Evolutionary conservation across 208 protist genomes (phyloP).

Genomic region (Novymonas esmeraldas): DNA sequence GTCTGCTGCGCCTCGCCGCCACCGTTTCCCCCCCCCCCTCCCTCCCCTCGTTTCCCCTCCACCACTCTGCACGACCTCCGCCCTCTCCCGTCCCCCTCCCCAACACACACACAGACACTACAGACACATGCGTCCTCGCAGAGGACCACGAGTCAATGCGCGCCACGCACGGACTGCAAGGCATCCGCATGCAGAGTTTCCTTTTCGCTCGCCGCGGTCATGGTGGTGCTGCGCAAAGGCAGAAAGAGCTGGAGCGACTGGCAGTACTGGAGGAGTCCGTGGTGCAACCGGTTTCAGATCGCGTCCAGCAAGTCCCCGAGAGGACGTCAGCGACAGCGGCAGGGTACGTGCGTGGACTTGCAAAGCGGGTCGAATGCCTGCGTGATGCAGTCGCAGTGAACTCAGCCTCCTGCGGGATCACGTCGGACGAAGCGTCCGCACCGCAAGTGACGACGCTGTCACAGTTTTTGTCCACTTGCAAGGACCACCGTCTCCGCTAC

Average conservation of each 20-base stretch:
- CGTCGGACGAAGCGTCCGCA: not conserved
- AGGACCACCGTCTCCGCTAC: slow-evolving; percentile 42
- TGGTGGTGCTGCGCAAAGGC: slow-evolving; percentile 27
- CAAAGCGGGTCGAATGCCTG: slow-evolving; percentile 21
- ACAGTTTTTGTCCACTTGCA: slow-evolving; percentile 68
- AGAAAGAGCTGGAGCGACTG: slow-evolving; percentile 28
- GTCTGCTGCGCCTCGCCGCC: too few species aligned
- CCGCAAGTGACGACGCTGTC: slow-evolving; percentile 44
- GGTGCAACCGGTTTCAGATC: slow-evolving; percentile 6
- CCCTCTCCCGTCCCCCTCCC: too few species aligned
- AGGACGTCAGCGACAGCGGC: slow-evolving; percentile 1
- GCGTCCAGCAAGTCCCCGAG: slow-evolving; percentile 4
- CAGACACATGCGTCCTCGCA: too few species aligned
- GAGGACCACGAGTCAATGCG: too few species aligned
- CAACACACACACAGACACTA: too few species aligned
- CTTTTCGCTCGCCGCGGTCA: slow-evolving; percentile 33
- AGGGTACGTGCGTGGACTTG: slow-evolving; percentile 29
- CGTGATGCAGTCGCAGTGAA: not conserved
- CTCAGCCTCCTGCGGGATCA: too few species aligned
- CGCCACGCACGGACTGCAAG: not conserved
- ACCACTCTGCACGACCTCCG: too few species aligned
- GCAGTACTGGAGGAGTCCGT: slow-evolving; percentile 33
- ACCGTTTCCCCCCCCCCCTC: too few species aligned
- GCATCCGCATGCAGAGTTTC: not conserved
- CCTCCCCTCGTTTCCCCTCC: too few species aligned